Evolutionary conservation across 148 eudicot genomes (phyloP), one percentile per base, ranked within the genome.

Genomic region (Beta vulgaris): DNA sequence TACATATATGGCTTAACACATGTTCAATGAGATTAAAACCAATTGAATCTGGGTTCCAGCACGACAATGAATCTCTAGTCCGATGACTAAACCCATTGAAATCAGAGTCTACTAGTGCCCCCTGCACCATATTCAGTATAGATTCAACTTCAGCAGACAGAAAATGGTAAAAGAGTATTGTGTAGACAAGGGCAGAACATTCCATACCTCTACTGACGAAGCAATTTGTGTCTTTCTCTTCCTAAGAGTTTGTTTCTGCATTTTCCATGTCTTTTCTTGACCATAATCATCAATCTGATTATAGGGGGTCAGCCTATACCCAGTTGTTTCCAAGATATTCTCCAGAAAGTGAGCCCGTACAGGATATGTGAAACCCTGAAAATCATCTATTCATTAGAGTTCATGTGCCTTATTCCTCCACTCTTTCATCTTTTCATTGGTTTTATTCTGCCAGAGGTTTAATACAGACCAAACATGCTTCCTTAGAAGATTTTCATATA

Each of bases 41-140:
- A 82, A 96, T 86, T 40, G 99, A 89, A 86, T 96, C 98, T 18
- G 99, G 99, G 83, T 96, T 96, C 99, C 99, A 96, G 84, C 90
- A 89, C 71, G 96, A 88, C 77, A 96, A 80, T 53, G 98, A 96
- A 31, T 92, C 98, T 78, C 77, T 82, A 77, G 88, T 87, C 25
- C 89, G 81, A 49, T 73, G 89, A 73, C 86, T 77, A 86, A 83
- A 91, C 51, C 88, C 88, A 81, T 80, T 82, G 70, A 86, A 88
- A 88, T 92, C 84, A 57, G 91, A 93, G 64, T 82, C 79, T 77
- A 87, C 90, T 62, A 91, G 80, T 46, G 98, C 82, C 76, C 87
- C 97, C 98, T 96, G 87, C 84, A 80, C 72, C 79, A 82, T 67
- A 64, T 58, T 14, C 72, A 48, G 43, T 14, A 77, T 15, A 71